phyloP scores from a whole-genome alignment of 495 filamentous ascomycete genomes.

The Trichocladium antarcticum region DNA sequence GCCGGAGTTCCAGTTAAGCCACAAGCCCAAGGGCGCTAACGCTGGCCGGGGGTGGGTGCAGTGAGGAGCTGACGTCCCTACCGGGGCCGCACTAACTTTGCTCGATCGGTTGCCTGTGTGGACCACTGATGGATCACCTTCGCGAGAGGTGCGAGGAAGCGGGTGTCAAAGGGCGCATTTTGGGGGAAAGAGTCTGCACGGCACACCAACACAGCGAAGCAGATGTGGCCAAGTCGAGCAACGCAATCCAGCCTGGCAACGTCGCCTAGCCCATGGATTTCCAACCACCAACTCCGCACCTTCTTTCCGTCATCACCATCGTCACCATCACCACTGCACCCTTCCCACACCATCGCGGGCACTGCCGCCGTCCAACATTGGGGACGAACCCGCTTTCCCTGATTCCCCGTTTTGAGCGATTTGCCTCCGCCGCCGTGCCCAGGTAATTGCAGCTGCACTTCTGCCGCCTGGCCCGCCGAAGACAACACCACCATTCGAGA shows the following conservation, averaged over 20 bases:
- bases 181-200: slow-evolving; percentile 25
- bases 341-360: slow-evolving; percentile 18
- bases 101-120: slow-evolving; percentile 23
- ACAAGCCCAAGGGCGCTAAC: not conserved
- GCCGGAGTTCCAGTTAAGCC: no score
- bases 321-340: slow-evolving; percentile 11
- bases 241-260: slow-evolving; percentile 20
- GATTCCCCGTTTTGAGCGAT: slow-evolving; percentile 14
- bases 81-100: slow-evolving; percentile 19
- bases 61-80: slow-evolving; percentile 21
- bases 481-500: slow-evolving; percentile 1
- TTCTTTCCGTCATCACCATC: slow-evolving; percentile 12
- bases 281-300: slow-evolving; percentile 11
- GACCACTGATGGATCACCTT: slow-evolving; percentile 30
- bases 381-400: slow-evolving; percentile 5
- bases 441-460: slow-evolving; percentile 10
- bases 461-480: not conserved
- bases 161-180: slow-evolving; percentile 29
- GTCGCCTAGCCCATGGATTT: slow-evolving; percentile 17
- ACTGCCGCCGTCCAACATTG: slow-evolving; percentile 15
- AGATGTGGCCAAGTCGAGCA: slow-evolving; percentile 28
- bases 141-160: slow-evolving; percentile 26
- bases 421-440: slow-evolving; percentile 2
- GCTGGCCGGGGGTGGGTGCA: slow-evolving; percentile 12
- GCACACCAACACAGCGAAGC: slow-evolving; percentile 27